These are phyloP conservation scores for Paraglomus brasilianum DNA, from an alignment of 192 early-diverging fungal genomes.

Conservation along the genomic window DNA sequence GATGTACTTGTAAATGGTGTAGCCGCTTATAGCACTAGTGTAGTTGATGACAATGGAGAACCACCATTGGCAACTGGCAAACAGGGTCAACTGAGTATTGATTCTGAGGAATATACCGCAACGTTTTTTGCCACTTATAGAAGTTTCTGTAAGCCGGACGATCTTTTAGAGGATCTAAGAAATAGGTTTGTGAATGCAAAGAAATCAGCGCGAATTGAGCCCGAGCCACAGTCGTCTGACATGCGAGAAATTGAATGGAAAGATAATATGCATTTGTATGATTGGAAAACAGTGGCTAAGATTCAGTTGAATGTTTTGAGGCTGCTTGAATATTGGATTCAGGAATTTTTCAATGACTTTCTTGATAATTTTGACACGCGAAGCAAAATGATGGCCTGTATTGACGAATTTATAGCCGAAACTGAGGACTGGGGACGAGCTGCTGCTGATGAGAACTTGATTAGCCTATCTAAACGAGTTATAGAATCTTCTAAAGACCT, in stretches of 20 bases:
- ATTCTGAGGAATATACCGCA: constrained; percentile 44
- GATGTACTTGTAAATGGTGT: constrained; percentile 62
- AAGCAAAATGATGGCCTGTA: constrained; percentile 46
- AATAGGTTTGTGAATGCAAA: constrained; percentile 43
- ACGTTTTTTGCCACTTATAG: constrained; percentile 68
- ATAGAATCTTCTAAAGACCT: not conserved
- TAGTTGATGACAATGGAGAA: constrained; percentile 50
- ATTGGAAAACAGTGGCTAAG: constrained; percentile 39
- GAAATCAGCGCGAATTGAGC: not conserved
- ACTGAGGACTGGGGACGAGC: not conserved
- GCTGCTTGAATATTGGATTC: constrained; percentile 63
- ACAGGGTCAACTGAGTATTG: constrained; percentile 37
- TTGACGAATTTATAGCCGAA: constrained; percentile 22
- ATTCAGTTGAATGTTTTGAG: constrained; percentile 51
- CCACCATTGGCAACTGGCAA: constrained; percentile 27
- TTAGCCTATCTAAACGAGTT: not conserved
- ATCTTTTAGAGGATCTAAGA: constrained; percentile 43
- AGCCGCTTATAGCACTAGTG: constrained; percentile 37
- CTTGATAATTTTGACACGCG: constrained; percentile 57
- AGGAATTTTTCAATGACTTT: constrained; percentile 60
- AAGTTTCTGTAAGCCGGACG: constrained; percentile 50
- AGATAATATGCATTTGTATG: constrained; percentile 2
- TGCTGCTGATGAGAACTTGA: not conserved
- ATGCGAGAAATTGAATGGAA: not conserved
- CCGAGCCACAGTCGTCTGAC: not conserved